These are phyloP conservation scores for Echium plantagineum DNA, from an alignment of 257 asterid species.

Conservation along the genomic window DNA sequence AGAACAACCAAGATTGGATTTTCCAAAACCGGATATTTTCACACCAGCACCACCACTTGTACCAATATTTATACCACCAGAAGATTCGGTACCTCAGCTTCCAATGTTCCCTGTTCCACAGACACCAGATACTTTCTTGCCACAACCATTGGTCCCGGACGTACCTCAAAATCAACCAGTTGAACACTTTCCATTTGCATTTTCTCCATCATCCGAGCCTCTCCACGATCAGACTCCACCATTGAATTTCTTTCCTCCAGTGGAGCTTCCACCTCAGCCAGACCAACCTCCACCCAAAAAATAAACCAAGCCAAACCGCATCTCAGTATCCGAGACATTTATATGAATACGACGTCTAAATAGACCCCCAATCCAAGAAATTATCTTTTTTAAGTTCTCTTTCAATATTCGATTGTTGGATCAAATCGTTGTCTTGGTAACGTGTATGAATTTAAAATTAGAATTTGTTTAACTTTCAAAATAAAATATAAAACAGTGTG, in stretches of 20 bases:
- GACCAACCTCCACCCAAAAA: slow-evolving; percentile 17
- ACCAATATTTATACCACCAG: slow-evolving; percentile 28
- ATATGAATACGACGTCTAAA: too few relatives aligned
- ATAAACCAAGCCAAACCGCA: background rate
- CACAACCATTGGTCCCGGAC: slow-evolving; percentile 12
- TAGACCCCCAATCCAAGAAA: background rate
- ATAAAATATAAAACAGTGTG: too few relatives aligned
- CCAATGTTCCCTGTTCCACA: slow-evolving; percentile 1
- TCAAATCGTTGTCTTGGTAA: background rate
- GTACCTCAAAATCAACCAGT: slow-evolving; percentile 1
- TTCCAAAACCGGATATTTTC: slow-evolving; percentile 3
- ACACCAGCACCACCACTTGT: slow-evolving; percentile 25
- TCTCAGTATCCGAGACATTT: too few relatives aligned
- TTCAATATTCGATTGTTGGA: background rate
- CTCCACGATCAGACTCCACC: background rate
- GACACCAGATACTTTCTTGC: slow-evolving; percentile 11
- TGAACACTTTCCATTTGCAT: slow-evolving; percentile 1
- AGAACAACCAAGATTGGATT: slow-evolving; percentile 15
- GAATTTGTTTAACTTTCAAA: background rate
- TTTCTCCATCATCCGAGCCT: background rate
- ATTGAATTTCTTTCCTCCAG: slow-evolving; percentile 5
- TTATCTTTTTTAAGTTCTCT: background rate
- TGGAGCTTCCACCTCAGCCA: slow-evolving; percentile 6
- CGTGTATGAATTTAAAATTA: background rate
- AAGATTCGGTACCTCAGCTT: slow-evolving; percentile 4